Base-by-base conservation (phyloP, 495 filamentous ascomycete species). In the Gamarada debralockiae region DNA sequence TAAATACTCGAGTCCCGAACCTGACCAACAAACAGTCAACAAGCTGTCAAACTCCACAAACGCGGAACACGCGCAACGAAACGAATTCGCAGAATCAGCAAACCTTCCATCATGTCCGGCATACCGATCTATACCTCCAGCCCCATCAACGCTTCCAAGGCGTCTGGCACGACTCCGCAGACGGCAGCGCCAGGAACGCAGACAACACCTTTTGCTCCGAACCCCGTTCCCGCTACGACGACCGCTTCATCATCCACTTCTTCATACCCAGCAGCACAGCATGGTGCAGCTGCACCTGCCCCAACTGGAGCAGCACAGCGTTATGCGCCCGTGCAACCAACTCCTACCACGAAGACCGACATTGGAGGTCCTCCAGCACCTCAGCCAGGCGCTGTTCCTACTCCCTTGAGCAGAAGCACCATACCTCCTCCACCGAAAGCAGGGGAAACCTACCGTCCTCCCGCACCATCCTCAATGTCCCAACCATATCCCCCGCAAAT, bases 371-470 rank as follows among this genome's bases (percentile, higher is more conserved):
- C 61, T 2, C 71, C 79, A 29, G 61, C 71, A 29, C 78, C 80
- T 0, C 79, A 82, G 55, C 77, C 78, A 27, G 77, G 74, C 47
- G 67, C 72, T 21, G 55, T 66, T 1, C 75, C 79, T 22, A 53
- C 48, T 9, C 42, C 52, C n/a, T 20, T 23, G 27, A 59, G n/a
- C 42, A 57, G 64, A 24, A 53, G 52, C 36, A 40, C 59, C 21
- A 49, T 73, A 13, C 73, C 78, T 2, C 77, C 78, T 39, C 75
- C 77, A 9, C 77, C 75, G 3, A 76, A 76, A 61, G 68, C 71
- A 25, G 69, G 68, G 39, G 68, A 75, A 21, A 60, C 45, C 17
- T 64, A 70, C 24, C 55, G 63, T 23, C 56, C 57, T 15, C 63
- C 66, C 8, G 56, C 56, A 44, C 45, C 55, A 34, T 64, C 64